phyloP scores from a whole-genome alignment of 306 rosid species.

The Prunus mira region DNA sequence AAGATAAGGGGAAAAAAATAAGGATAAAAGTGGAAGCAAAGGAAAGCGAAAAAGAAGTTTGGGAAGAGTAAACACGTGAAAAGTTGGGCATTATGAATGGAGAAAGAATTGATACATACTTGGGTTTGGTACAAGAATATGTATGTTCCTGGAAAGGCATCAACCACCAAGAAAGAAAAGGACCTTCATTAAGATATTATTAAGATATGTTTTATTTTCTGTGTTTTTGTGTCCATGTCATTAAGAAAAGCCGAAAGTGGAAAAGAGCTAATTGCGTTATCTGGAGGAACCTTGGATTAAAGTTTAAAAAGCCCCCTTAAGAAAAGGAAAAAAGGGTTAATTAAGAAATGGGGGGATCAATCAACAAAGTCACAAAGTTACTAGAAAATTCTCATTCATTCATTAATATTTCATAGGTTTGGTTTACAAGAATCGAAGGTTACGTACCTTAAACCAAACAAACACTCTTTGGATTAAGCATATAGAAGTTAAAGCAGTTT shows the following conservation, averaged over 20 bases:
- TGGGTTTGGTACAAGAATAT: conserved; percentile 1
- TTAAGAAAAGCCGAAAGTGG: neutral
- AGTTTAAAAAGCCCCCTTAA: too few relatives aligned
- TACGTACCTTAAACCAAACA: neutral
- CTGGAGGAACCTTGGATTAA: too few relatives aligned
- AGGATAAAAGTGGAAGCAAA: conserved; percentile 19
- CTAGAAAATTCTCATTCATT: neutral
- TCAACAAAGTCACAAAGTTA: neutral
- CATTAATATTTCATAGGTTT: neutral
- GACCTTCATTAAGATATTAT: neutral
- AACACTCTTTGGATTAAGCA: neutral
- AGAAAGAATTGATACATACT: conserved; percentile 13
- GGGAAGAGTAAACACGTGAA: conserved; percentile 5
- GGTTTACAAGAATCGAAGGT: conserved; percentile 7
- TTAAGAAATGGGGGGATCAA: neutral
- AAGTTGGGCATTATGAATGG: neutral
- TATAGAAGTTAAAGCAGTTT: neutral
- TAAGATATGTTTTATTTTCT: too few relatives aligned
- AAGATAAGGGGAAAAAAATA: neutral
- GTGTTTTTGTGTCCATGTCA: too few relatives aligned
- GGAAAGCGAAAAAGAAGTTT: conserved; percentile 20
- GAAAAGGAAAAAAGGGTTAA: neutral
- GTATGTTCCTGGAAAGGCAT: conserved; percentile 10
- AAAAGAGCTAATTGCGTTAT: neutral
- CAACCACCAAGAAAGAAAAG: conserved; percentile 16